These are phyloP conservation scores for Miscanthus lutarioriparius DNA, from an alignment of 176 grass and related monocot genomes.

Conservation along the genomic window DNA sequence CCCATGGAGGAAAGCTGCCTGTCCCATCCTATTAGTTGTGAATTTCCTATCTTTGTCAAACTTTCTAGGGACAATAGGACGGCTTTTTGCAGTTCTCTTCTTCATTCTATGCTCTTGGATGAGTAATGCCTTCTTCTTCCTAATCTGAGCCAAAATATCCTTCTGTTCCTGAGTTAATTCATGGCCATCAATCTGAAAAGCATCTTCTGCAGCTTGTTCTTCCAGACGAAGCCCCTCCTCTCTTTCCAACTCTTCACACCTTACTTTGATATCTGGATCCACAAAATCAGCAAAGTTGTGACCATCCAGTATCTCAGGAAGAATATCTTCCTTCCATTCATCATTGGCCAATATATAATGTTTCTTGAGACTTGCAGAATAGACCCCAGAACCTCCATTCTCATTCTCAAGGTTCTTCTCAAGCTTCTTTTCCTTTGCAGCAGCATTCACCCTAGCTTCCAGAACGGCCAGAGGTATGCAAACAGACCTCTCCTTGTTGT, in stretches of 20 bases:
- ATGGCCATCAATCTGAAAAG: constrained; percentile 63
- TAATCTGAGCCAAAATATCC: constrained; percentile 53
- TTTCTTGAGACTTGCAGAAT: constrained; percentile 72
- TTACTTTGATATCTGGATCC: constrained; percentile 69
- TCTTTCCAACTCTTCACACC: constrained; percentile 69
- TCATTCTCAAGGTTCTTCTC: constrained; percentile 61
- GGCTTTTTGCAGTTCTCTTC: constrained; percentile 75
- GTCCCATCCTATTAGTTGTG: too few relatives aligned
- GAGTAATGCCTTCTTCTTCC: constrained; percentile 57
- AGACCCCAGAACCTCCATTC: constrained; percentile 83
- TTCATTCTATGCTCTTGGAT: constrained; percentile 83
- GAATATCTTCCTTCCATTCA: constrained; percentile 73
- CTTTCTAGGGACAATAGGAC: constrained; percentile 64
- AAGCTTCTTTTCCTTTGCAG: constrained; percentile 58
- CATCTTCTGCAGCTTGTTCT: constrained; percentile 47
- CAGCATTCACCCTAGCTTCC: constrained; percentile 38
- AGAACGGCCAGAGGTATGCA: constrained; percentile 43
- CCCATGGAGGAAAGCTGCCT: too few relatives aligned
- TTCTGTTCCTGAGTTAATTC: constrained; percentile 53
- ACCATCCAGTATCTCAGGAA: constrained; percentile 66
- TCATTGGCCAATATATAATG: constrained; percentile 63
- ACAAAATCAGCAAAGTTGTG: constrained; percentile 77
- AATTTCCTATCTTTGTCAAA: too few relatives aligned
- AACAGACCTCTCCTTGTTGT: constrained; percentile 56
- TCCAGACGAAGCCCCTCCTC: constrained; percentile 73